A percentile compares a stretch with the other conserved stretches of the same genome.
These are phyloP conservation scores for Sporisorium graminicola DNA, from an alignment of 1,284 basidiomycete genomes.

Conservation along the genomic window DNA sequence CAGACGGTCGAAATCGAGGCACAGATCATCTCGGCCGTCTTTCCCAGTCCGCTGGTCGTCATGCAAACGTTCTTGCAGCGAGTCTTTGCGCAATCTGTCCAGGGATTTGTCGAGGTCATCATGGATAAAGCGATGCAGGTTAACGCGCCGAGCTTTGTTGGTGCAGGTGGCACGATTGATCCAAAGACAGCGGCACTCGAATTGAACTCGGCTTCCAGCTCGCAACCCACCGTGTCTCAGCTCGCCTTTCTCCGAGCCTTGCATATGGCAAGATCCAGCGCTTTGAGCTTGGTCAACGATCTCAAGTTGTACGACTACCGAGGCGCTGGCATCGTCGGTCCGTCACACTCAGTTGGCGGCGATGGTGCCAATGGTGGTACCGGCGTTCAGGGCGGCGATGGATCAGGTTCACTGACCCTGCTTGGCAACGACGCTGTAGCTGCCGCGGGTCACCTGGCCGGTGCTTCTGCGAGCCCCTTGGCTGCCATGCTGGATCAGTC, in stretches of 20 bases:
- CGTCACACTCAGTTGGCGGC: constrained; percentile 26
- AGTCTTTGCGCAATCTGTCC: constrained; percentile 90
- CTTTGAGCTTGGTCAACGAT: constrained; percentile 86
- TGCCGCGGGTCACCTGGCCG: constrained; percentile 46
- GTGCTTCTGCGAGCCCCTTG: constrained; percentile 52
- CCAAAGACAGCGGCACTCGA: constrained; percentile 36
- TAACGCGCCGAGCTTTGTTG: constrained; percentile 38
- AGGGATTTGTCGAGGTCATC: constrained; percentile 66
- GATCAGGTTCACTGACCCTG: constrained; percentile 26
- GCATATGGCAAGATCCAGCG: constrained; percentile 86
- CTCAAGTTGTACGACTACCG: constrained; percentile 89
- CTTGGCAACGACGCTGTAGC: constrained; percentile 42
- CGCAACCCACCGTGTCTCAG: constrained; percentile 34
- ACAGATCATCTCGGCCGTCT: constrained; percentile 98
- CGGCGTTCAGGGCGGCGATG: constrained; percentile 9
- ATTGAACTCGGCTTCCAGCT: constrained; percentile 13
- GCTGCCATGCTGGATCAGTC: constrained; percentile 88
- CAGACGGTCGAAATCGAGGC: constrained; percentile 93
- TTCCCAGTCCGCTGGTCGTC: constrained; percentile 95
- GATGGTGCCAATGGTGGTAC: neutral
- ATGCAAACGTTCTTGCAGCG: constrained; percentile 99
- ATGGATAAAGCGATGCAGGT: constrained; percentile 66
- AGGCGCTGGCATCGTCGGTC: constrained; percentile 57
- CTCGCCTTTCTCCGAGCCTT: constrained; percentile 91
- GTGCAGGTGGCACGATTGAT: constrained; percentile 36